Percentiles rank a stretch among this genome's conserved stretches.
Conservation (phyloP, 2,329 filamentous ascomycete species). For the Aspergillus tubingensis region DNA sequence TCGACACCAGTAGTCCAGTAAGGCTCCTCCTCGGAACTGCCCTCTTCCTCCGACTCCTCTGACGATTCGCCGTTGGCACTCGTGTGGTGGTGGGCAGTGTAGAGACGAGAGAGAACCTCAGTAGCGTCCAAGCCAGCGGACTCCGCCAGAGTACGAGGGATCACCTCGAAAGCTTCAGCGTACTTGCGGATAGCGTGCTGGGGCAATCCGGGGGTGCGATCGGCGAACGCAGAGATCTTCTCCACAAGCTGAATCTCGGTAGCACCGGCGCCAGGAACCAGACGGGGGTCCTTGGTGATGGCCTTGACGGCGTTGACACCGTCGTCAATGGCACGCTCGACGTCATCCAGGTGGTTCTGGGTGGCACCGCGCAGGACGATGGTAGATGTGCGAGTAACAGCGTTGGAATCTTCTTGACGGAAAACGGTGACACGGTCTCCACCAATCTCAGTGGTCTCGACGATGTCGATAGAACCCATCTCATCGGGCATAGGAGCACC, state of each 20-base stretch:
- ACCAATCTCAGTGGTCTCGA: conserved; percentile 96
- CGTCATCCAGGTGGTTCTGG: conserved; percentile 95
- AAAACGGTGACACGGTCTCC: conserved; percentile 98
- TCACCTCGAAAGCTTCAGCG: conserved; percentile 95
- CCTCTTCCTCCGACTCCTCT: conserved; percentile 36
- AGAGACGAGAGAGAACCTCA: conserved; percentile 89
- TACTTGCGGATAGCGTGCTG: conserved; percentile 98
- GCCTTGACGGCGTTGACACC: conserved; percentile 99
- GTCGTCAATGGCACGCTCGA: conserved; percentile 95
- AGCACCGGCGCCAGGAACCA: conserved; percentile 92
- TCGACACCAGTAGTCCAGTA: conserved; percentile 92
- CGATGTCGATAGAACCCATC: conserved; percentile 92
- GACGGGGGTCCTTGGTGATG: conserved; percentile 86
- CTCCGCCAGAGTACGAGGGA: conserved; percentile 90
- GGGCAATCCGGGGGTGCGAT: conserved; percentile 87
- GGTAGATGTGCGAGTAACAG: conserved; percentile 88
- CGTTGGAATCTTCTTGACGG: conserved; percentile 78
- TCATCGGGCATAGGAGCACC: conserved; percentile 99
- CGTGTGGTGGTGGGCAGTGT: conserved; percentile 77
- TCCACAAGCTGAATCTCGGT: conserved; percentile 93
- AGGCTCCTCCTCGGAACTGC: conserved; percentile 63
- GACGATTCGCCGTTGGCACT: conserved; percentile 27
- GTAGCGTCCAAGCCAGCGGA: conserved; percentile 94
- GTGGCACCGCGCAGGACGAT: conserved; percentile 93
- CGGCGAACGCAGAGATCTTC: conserved; percentile 84